Base-by-base conservation (phyloP, 2,329 filamentous ascomycete genomes). In the Colletotrichum navitas region DNA sequence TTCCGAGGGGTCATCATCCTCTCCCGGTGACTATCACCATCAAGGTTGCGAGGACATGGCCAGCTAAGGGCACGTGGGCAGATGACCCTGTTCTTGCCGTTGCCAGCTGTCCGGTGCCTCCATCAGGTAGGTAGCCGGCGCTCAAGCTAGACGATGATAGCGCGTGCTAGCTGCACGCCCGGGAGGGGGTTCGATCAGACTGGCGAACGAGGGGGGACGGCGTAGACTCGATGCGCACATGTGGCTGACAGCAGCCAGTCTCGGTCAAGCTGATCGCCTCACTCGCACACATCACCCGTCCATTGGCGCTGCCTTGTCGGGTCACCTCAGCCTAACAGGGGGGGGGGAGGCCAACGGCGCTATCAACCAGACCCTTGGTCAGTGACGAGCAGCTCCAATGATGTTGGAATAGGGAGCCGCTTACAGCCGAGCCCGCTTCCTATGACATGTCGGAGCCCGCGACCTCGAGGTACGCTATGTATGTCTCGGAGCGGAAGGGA, bases 261-360 rank as follows among this genome's bases (percentile, higher is more conserved):
- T 68, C 58, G 68, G 64, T 63, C 68, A 34, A 54, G 21, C 47
- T 34, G 51, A 71, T 63, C 58, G 59, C 43, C 64, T 63, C 64
- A 59, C 64, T 59, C 29, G 41, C 39, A 39, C 34, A 41, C 34
- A 32, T 52, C 32, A 54, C 60, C 36, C 66, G 49, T 32, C 39
- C 32, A 61, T 52, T 41, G 45, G 43, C 26, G 16, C 18, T 54
- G 32, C 54, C 36, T 67, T 39, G 43, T 43, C 29, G 56, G 29
- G 49, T 51, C 18, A 43, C 49, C 63, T 71, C 68, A 71, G 68
- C 64, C 68, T 52, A 41, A 41, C 68, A 71, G 49, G 68, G 63
- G 52, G 14, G 49, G 68, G 63, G 52, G 14, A 21, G 34, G 29
- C 29, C 34, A 45, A 45, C 43, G 62, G 55, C 68, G 61, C 47